Percentiles rank a stretch among this genome's conserved stretches.
phyloP scores from a whole-genome alignment of 139 green algal genomes.

The Coelastrella sp. region DNA sequence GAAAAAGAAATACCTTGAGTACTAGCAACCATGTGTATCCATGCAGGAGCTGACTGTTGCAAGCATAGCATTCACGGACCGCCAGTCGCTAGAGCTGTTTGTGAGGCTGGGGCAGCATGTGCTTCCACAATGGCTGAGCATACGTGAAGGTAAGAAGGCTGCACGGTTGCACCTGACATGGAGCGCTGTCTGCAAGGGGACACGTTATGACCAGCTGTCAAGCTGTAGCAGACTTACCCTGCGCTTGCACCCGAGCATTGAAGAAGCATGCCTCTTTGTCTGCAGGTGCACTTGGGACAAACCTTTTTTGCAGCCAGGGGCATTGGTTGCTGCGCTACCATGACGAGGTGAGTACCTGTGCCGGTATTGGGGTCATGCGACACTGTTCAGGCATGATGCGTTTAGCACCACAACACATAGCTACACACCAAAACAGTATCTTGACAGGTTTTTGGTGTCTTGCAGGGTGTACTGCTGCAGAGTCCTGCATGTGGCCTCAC shows the following conservation, averaged over 20 bases:
- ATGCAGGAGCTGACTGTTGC: neutral
- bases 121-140: conserved; percentile 14
- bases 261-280: neutral
- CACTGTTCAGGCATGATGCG: too few species aligned
- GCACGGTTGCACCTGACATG: too few species aligned
- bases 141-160: conserved; percentile 24
- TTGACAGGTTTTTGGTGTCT: too few species aligned
- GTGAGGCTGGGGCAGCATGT: neutral
- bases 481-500: too few species aligned
- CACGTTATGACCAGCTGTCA: too few species aligned
- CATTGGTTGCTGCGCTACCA: conserved; percentile 23
- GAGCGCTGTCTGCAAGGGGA: too few species aligned
- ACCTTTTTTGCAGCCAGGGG: neutral
- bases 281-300: neutral
- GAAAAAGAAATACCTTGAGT: too few species aligned
- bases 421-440: neutral
- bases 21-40: neutral
- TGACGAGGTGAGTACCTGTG: neutral
- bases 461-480: conserved; percentile 4
- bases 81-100: conserved; percentile 10
- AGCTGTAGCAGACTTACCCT: too few species aligned
- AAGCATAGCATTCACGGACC: neutral
- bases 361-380: too few species aligned
- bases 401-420: too few species aligned
- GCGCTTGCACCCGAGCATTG: neutral